Evolutionary conservation across 352 stramenopile species (phyloP), one percentile per base, ranked within the genome.

Genomic region (Globisporangium apiculatum): DNA sequence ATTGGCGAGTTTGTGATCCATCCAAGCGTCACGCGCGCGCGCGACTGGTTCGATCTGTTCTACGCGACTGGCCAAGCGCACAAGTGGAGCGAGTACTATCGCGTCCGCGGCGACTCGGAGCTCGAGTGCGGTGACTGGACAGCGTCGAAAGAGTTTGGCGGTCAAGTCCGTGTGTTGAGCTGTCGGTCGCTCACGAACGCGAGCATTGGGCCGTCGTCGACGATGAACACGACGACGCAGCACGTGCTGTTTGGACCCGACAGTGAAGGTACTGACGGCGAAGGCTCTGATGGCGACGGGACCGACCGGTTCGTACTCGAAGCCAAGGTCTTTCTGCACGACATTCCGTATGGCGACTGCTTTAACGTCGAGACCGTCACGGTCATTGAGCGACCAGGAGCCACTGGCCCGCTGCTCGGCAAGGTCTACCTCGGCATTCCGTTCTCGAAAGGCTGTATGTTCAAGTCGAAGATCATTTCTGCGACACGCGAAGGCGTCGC

Each of bases 401-500:
- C 67, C 17, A 69, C 69, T 7, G 82, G 57, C 1, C 71, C 69
- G 40, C 53, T 88, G 4, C 70, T 91, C 31, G 79, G 54, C 17
- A 84, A 88, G 42, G 67, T 83, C 10, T 91, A 83, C 41, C 45
- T 94, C 14, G 84, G 76, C 11, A 88, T 94, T 53, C 84, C 84
- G 42, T 94, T 94, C 57, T 92, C 84, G 7, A 94, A 91, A 51
- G 84, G 84, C 5, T 94, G 84, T 56, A 91, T 94, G 81, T 94
- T 92, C 62, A 94, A 94, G 66, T 91, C 81, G 40, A 94, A 92
- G 68, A 94, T 94, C 55, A 91, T 94, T 43, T 89, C 82, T 0
- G 77, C 83, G 12, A 94, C 82, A 41, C 66, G 72, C 11, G 80
- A 88, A 49, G 76, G 77, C 24, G 75, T 87, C 52, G 61, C 31